phyloP scores from a whole-genome alignment of 2,329 filamentous ascomycete genomes.

The Dactylonectria estremocensis region DNA sequence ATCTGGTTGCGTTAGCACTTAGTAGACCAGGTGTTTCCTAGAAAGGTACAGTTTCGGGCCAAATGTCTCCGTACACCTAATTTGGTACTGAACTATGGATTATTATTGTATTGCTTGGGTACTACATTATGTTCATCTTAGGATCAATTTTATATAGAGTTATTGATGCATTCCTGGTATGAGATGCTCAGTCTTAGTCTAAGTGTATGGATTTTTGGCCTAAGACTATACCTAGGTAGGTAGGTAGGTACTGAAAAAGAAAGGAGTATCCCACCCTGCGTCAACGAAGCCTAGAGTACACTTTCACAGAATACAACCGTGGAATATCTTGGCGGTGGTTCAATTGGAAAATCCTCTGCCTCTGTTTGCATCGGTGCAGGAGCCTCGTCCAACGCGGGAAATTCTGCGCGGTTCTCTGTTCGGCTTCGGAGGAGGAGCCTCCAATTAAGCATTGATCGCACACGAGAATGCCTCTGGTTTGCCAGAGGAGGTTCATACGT shows the following conservation, averaged over 20 bases:
- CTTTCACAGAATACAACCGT: not conserved
- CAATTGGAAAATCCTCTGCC: not conserved
- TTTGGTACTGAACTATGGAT: no score
- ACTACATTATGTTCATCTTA: no score
- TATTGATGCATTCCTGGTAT: no score
- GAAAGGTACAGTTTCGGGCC: no score
- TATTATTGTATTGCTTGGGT: no score
- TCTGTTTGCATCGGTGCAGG: not conserved
- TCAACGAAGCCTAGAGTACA: not conserved
- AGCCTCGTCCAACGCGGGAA: not conserved
- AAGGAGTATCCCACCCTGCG: not conserved
- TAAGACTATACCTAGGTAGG: no score
- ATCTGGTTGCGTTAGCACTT: not conserved
- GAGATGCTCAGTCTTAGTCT: no score
- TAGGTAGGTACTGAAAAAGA: no score
- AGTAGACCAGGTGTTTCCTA: not conserved
- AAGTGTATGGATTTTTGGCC: no score
- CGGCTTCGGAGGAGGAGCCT: not conserved
- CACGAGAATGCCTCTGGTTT: slow-evolving; percentile 23
- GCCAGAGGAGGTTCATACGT: not conserved
- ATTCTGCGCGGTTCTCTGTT: not conserved
- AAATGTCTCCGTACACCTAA: no score
- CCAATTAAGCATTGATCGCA: slow-evolving; percentile 25
- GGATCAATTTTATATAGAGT: no score
- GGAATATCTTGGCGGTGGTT: not conserved